These are phyloP conservation scores for Talaromyces funiculosus DNA, from an alignment of 2,329 filamentous ascomycete species.

Conservation along the genomic window DNA sequence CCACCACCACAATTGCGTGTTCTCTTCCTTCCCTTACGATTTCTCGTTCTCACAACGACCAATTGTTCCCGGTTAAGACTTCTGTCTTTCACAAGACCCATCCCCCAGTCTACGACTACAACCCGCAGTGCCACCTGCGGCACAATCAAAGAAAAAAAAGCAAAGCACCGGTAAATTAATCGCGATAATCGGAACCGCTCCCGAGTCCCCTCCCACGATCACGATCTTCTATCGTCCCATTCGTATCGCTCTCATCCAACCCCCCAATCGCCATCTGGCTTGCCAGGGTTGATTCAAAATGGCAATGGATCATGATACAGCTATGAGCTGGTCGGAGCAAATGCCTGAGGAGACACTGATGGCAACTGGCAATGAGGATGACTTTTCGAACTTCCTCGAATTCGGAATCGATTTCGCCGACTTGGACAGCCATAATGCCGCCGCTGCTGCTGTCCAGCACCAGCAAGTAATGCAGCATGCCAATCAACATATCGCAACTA, in stretches of 20 bases:
- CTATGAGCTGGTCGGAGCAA: constrained; percentile 37
- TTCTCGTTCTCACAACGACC: not conserved
- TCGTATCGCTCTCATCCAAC: not conserved
- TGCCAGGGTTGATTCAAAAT: not conserved
- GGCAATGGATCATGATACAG: constrained; percentile 36
- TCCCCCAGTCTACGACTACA: not conserved
- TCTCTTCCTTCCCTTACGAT: not conserved
- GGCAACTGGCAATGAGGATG: constrained; percentile 37
- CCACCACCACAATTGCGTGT: not conserved
- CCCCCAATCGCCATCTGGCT: not conserved
- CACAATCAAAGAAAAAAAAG: constrained; percentile 4
- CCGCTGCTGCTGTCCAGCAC: constrained; percentile 20
- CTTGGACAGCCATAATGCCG: constrained; percentile 35
- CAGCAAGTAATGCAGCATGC: constrained; percentile 28
- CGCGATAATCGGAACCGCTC: constrained; percentile 4
- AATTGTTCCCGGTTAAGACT: not conserved
- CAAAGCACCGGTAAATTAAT: not conserved
- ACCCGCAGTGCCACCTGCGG: constrained; percentile 19
- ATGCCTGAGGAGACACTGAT: constrained; percentile 37
- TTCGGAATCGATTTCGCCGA: constrained; percentile 44
- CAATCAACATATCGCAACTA: constrained; percentile 29
- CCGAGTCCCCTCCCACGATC: constrained; percentile 4
- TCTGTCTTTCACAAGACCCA: not conserved
- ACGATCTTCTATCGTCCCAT: not conserved
- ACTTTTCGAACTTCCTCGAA: constrained; percentile 46